Conservation (phyloP, 192 early-diverging fungal genomes). For the Dissophora ornata region DNA sequence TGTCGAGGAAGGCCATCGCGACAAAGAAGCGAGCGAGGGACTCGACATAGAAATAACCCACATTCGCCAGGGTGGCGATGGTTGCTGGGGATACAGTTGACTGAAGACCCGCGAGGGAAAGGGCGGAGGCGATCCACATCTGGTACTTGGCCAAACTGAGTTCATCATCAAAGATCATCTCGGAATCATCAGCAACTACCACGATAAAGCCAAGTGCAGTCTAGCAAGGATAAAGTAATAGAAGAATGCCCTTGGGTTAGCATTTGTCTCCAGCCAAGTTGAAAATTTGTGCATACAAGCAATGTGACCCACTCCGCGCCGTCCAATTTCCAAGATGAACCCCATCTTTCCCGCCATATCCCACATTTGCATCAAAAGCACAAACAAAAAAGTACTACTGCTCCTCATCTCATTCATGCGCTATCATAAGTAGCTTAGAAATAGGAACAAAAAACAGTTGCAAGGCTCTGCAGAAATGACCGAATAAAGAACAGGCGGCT, state of each 20-base stretch:
- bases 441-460: not conserved
- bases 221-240: slow-evolving; percentile 5
- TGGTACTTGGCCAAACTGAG: slow-evolving; percentile 34
- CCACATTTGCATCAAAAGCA: no score
- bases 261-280: no score
- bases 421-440: slow-evolving; percentile 11
- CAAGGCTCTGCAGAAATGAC: slow-evolving; percentile 21
- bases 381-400: no score
- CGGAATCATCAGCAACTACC: slow-evolving; percentile 46
- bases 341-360: not conserved
- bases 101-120: slow-evolving; percentile 30
- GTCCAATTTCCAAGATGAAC: no score
- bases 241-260: not conserved
- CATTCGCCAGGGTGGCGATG: slow-evolving; percentile 30
- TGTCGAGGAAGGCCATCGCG: slow-evolving; percentile 67
- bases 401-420: no score
- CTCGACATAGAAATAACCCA: slow-evolving; percentile 47
- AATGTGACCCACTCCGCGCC: no score
- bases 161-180: slow-evolving; percentile 50
- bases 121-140: slow-evolving; percentile 13
- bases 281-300: no score
- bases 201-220: slow-evolving; percentile 52
- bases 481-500: slow-evolving; percentile 15
- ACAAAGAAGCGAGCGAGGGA: slow-evolving; percentile 52
- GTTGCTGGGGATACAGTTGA: slow-evolving; percentile 11